Evolutionary conservation across 2,329 filamentous ascomycete species (phyloP), one percentile per base, ranked within the genome.

Genomic region (Raffaelea arxii): DNA sequence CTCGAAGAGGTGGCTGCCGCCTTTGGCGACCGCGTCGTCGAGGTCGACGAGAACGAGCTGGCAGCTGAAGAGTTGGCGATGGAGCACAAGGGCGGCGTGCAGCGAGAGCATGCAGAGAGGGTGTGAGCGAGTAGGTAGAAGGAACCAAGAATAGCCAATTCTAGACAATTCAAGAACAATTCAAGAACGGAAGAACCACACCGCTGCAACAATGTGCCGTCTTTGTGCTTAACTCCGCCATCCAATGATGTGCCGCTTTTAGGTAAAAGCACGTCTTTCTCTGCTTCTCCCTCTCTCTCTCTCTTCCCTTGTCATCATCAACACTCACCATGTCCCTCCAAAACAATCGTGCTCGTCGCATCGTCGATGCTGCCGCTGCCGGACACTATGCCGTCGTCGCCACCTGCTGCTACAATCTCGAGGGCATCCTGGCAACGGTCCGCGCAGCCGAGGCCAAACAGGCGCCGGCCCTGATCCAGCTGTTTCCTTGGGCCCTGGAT

Each of bases 401-500:
- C 10, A 41, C 46, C 14, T 61, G 80, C 65, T 68, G 59, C 47
- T 84, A 86, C 69, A 84, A 86, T 58, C 66, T 86, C 49, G 83
- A 87, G 65, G 78, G 77, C 41, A 80, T 88, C 53, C 67, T 86
- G 4, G 82, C 80, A 12, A 75, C 77, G 12, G 75, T 86, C 43
- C 71, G 74, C 49, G 83, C 83, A 21, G 83, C 83, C 32, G 82
- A 86, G 63, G 70, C 70, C 27, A 83, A 82, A 54, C 68, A 70
- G 32, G 80, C 80, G 0, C 82, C 82, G 0, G 69, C 79, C 19
- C 79, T 85, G 64, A 78, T 86, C 59, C 80, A 82, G 32, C 74
- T 86, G 54, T 86, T 86, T 60, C 82, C 82, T 12, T 86, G 82
- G 81, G 79, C 82, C 0, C 69, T 85, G 36, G 70, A 76, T 46